Evolutionary conservation across 495 filamentous ascomycete species (phyloP), one percentile per base, ranked within the genome.

Genomic region (Penicillium simplicissimum): DNA sequence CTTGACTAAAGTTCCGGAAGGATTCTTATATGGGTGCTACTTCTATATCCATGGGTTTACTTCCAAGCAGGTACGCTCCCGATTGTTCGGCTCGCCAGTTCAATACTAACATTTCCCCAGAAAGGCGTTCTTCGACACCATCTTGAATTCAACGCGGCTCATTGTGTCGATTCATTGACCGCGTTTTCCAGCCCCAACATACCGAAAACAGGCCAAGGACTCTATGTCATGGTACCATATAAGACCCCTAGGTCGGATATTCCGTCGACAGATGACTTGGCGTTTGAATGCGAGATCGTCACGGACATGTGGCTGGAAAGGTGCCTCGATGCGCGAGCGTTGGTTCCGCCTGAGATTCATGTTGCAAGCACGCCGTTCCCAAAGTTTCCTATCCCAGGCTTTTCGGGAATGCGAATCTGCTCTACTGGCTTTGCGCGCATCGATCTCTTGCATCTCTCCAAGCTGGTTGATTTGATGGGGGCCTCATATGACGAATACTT

Each of bases 291-390:
- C 56, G 73, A 75, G 36, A 72, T 87, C 45, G 89, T 96, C 38
- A 97, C 91, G 10, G 90, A 96, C 64, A 95, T 93, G 82, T 98
- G 94, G 87, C 80, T 98, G 38, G 95, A 98, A 74, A 82, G 85
- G 45, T 98, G 94, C 71, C 76, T 98, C 35, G 84, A 92, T 66
- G 82, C 85, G 15, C 92, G 90, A 66, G 77, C 71, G 9, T 82
- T 92, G 58, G 84, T 91, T 37, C 78, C 87, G 10, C 91, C 93
- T n/a, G 72, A 76, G 52, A 80, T 85, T 1, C 83, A 94, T 70
- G 80, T 91, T 57, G 84, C 90, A 25, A 91, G 89, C 61, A 87
- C 82, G 4, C 93, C 94, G 1, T 89, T 96, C 60, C 80, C 84
- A 7, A 67, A 72, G 34, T 89, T 90, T 57, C 88, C 87, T 31